Evolutionary conservation across 768 basidiomycete genomes (phyloP).

Genomic region (Rhizopogon vulgaris): DNA sequence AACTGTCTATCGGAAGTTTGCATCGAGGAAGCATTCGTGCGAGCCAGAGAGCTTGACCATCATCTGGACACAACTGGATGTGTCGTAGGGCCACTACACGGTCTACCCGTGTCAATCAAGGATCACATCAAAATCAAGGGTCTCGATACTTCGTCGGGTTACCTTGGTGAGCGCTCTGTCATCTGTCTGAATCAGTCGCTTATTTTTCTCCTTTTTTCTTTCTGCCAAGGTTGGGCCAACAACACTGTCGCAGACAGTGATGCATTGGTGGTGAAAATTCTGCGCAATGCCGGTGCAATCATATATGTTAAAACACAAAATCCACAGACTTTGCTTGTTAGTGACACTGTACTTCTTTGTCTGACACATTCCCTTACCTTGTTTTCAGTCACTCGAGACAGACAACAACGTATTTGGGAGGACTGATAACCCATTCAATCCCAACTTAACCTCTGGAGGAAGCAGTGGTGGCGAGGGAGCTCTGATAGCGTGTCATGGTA

Average conservation of each 20-base stretch:
- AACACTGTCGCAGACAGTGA: slow-evolving; percentile 31
- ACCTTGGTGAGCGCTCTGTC: slow-evolving; percentile 11
- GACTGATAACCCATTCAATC: slow-evolving; percentile 63
- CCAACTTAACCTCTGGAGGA: slow-evolving; percentile 35
- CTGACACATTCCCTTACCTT: slow-evolving; percentile 6
- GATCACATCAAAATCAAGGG: slow-evolving; percentile 43
- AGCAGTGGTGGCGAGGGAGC: slow-evolving; percentile 46
- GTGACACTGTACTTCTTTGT: slow-evolving; percentile 11
- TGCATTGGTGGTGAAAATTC: slow-evolving; percentile 38
- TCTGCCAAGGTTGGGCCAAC: slow-evolving; percentile 31
- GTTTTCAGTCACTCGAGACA: slow-evolving; percentile 41
- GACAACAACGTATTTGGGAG: slow-evolving; percentile 52
- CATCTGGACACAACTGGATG: slow-evolving; percentile 39
- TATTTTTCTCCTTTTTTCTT: slow-evolving; percentile 17
- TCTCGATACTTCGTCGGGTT: slow-evolving; percentile 33
- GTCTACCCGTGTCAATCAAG: slow-evolving; percentile 40
- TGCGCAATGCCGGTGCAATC: slow-evolving; percentile 40
- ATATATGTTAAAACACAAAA: slow-evolving; percentile 43
- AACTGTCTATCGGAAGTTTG: slow-evolving; percentile 58
- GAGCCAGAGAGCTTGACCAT: slow-evolving; percentile 46
- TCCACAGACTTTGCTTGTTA: slow-evolving; percentile 42
- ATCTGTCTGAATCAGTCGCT: neutral
- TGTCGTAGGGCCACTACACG: slow-evolving; percentile 40
- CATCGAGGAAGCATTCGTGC: slow-evolving; percentile 41
- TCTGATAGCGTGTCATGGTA: slow-evolving; percentile 37